Base-by-base conservation (phyloP, 2,329 filamentous ascomycete species). In the Pleurostoma richardsiae region DNA sequence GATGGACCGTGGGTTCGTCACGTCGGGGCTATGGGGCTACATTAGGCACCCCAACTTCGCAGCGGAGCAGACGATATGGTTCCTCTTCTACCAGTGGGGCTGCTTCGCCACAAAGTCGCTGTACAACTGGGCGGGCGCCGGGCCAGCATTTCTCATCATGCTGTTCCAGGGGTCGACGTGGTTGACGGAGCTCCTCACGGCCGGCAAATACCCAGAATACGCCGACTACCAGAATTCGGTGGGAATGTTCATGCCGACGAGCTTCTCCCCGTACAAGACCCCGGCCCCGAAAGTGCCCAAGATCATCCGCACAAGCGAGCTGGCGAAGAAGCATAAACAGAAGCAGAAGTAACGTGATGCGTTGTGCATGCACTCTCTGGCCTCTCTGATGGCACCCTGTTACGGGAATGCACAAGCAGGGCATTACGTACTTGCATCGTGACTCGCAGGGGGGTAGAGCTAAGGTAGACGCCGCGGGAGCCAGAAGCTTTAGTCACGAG, bases 11-110 rank as follows among this genome's bases (percentile, higher is more conserved):
- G 94, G 94, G 39, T 99, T 99, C 68, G 77, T 88, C 53, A 86
- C 88, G 6, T 82, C 77, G 4, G 94, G 94, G 0, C 73, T 99
- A 6, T 99, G 88, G 85, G 85, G 83, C 1, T 90, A 85, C 72
- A 92, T 86, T 56, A 80, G 94, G 41, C 95, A 99, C 65, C 94
- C 94, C 42, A 99, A 99, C 66, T 99, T 97, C 61, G 82, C 88
- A 4, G 89, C 88, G 4, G 94, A 99, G 68, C 94, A 97, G 69
- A 74, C 83, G 30, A 83, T 97, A 57, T 99, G 94, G 94, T 76
- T 95, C 45, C 71, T 83, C 6, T 68, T 97, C 44, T 97, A 97
- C 66, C 80, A 89, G 59, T 99, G 92, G 94, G 82, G 80, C 54
- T 92, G 87, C 66, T 86, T 82, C 61, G 79, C 83, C 46, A 88